Conservation (phyloP, 2,329 filamentous ascomycete genomes). For the Plenodomus biglobosus region DNA sequence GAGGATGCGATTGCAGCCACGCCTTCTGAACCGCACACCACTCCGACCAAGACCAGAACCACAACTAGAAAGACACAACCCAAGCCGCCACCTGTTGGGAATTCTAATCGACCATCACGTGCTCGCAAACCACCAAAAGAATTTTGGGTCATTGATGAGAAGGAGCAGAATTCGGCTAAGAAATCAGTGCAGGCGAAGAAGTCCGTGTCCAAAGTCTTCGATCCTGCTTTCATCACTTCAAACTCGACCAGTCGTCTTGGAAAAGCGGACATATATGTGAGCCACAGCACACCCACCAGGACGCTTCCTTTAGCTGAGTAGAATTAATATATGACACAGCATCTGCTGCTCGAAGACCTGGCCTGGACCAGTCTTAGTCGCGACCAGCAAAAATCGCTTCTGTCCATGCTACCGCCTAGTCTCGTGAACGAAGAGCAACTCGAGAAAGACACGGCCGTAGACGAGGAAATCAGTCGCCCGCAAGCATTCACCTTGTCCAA, state of each 20-base stretch:
- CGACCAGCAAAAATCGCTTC: slow-evolving; percentile 22
- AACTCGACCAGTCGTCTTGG: slow-evolving; percentile 33
- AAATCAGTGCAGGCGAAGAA: slow-evolving; percentile 14
- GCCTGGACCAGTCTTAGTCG: slow-evolving; percentile 35
- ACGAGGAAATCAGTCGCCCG: slow-evolving; percentile 21
- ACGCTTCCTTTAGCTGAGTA: not conserved
- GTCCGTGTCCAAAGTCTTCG: slow-evolving; percentile 25
- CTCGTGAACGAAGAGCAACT: slow-evolving; percentile 17
- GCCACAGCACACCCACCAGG: not conserved
- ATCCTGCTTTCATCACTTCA: slow-evolving; percentile 36
- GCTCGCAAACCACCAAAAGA: slow-evolving; percentile 34
- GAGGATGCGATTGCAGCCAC: not conserved
- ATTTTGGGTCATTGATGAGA: slow-evolving; percentile 15
- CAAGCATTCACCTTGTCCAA: slow-evolving; percentile 33
- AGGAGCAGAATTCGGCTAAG: slow-evolving; percentile 6
- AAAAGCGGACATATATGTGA: slow-evolving; percentile 37
- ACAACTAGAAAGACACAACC: slow-evolving; percentile 7
- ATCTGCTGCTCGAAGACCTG: slow-evolving; percentile 33
- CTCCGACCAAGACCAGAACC: slow-evolving; percentile 8
- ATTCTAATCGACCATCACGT: slow-evolving; percentile 25
- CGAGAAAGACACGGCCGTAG: slow-evolving; percentile 14
- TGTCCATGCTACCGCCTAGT: slow-evolving; percentile 28
- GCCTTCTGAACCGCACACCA: slow-evolving; percentile 5
- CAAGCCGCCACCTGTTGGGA: slow-evolving; percentile 8
- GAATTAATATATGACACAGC: slow-evolving; percentile 14